Base-by-base conservation (phyloP, 2,329 filamentous ascomycete species). In the Arthrinium puccinioides region DNA sequence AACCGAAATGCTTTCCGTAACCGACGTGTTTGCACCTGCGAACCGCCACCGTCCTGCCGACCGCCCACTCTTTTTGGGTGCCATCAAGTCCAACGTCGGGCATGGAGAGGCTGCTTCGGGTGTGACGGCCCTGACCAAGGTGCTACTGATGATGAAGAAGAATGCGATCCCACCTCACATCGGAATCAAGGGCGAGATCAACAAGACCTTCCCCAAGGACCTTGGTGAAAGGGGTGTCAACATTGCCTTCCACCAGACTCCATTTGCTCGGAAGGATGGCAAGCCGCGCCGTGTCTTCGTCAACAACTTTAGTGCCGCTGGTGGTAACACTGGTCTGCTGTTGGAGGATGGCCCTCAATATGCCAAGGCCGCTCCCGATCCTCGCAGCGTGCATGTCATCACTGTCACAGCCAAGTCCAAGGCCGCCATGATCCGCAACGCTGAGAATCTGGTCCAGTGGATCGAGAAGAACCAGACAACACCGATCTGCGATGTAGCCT, bases 1-100 rank as follows among this genome's bases (percentile, higher is more conserved):
- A 7, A 83, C 79, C 4, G 88, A 95, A 57, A 89, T 90, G 82
- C 69, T 77, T 1, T 87, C 82, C 0, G 83, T 94, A 33, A 77
- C 79, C 3, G 60, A 67, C 33, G 62, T 69, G 6, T 74, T 69
- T 44, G 69, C 70, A 1, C 69, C 71, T 5, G 61, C 63, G 1
- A 54, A 66, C 19, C 61, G 64, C 14, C 66, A 70, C 45, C 61
- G 68, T 19, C 57, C 68, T 2, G 54, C 56, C 0, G 60, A 73
- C 35, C 58, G 69, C n/a, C 72, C 76, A 0, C 61, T 85, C 2
- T 72, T 74, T 45, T 60, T 84, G 0, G 81, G 82, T 6, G 67
- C 79, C 0, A 68, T 77, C 6, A 84, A 84, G 48, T 69, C 76
- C 3, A 83, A 82, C 29, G 60, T 84, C 2, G 79, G 79, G 0